Conservation (phyloP, 2,329 filamentous ascomycete genomes). For the Penicillium sp. region DNA sequence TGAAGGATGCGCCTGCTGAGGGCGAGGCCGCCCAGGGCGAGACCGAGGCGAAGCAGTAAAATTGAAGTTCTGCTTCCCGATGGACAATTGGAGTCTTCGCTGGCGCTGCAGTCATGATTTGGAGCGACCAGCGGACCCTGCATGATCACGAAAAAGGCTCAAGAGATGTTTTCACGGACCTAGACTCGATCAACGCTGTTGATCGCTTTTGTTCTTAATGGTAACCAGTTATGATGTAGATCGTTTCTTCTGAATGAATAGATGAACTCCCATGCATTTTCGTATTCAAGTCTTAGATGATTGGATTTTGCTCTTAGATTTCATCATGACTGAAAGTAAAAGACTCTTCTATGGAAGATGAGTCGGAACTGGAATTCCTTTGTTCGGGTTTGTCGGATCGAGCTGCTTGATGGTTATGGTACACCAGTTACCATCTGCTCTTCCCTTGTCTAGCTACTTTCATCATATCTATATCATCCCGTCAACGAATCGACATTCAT, state of each 20-base stretch:
- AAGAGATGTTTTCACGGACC: slow-evolving; percentile 23
- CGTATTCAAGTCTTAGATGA: too few species aligned
- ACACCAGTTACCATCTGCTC: too few species aligned
- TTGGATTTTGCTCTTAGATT: too few species aligned
- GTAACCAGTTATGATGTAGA: slow-evolving; percentile 25
- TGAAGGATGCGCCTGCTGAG: slow-evolving; percentile 54
- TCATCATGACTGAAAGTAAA: too few species aligned
- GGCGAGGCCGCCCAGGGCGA: slow-evolving; percentile 31
- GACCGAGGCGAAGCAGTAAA: slow-evolving; percentile 38
- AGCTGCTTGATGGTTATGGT: too few species aligned
- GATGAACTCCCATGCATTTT: too few species aligned
- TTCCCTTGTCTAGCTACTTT: not conserved
- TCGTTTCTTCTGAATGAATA: slow-evolving; percentile 22
- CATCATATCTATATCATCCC: slow-evolving; percentile 1
- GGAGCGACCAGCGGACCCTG: slow-evolving; percentile 4
- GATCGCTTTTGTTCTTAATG: slow-evolving; percentile 19
- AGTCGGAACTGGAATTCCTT: too few species aligned
- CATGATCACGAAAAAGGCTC: slow-evolving; percentile 24
- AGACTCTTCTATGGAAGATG: too few species aligned
- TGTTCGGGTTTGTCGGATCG: too few species aligned
- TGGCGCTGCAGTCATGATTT: slow-evolving; percentile 2
- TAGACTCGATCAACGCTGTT: slow-evolving; percentile 17
- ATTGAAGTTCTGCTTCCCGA: slow-evolving; percentile 1
- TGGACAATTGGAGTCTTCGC: slow-evolving; percentile 1
- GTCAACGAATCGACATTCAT: too few species aligned